Base-by-base conservation (phyloP, 2,329 filamentous ascomycete species). In the Alternaria incomplexa region DNA sequence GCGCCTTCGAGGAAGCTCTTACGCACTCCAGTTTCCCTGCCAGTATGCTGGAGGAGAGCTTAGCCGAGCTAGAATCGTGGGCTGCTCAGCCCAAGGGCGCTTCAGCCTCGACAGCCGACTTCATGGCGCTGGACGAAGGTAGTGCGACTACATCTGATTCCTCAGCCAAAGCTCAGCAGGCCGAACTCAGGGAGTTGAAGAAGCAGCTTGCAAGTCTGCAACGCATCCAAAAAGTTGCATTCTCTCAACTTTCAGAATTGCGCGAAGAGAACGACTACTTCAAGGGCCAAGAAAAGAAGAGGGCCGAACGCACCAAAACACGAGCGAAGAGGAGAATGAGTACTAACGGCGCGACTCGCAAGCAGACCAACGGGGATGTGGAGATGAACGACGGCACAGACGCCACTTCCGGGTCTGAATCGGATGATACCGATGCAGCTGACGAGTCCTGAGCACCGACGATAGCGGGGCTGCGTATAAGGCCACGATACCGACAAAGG, bases 161-260 rank as follows among this genome's bases (percentile, higher is more conserved):
- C 28, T 44, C 60, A 5, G 48, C 36, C 23, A 54, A 63, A 12
- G 61, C 61, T 20, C 65, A 66, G 17, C 47, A 68, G 15, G 76
- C 76, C 13, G 75, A 80, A 59, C 65, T 80, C n/a, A 73, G 74
- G 36, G 75, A 79, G 43, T 46, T 79, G 28, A 78, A 74, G 63
- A 73, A 75, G 55, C 77, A 84, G 61, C 57, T 85, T 15, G 81
- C 80, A 20, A 80, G 80, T 6, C 70, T 85, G 28, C 79, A 83
- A 64, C 76, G 81, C 44, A 75, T 84, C 28, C 83, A 84, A 67
- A 81, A 77, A 61, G 80, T 80, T 32, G 82, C 81, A 6, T 81
- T 85, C 56, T 73, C 80, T 22, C 83, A 83, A 61, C 72, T 85
- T 25, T 80, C 80, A 13, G 79, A 81, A 61, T 52, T 84, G 56